These are phyloP conservation scores for Wallacemonas collosoma DNA, from an alignment of 208 protist genomes.

Conservation along the genomic window DNA sequence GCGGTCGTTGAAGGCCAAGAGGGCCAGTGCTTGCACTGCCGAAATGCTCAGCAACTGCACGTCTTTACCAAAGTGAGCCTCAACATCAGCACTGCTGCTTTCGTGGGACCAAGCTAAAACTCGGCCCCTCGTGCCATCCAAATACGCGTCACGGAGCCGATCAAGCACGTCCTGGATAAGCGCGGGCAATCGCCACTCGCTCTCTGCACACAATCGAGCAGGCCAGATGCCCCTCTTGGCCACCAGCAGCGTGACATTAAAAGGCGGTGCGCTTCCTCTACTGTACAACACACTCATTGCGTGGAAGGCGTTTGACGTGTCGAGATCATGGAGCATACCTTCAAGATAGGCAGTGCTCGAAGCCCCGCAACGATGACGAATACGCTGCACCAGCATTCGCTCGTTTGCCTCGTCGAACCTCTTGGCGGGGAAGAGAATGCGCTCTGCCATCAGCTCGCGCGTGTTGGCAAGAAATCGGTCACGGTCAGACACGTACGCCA, in stretches of 20 bases:
- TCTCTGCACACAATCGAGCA: constrained; percentile 33
- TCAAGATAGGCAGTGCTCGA: constrained; percentile 79
- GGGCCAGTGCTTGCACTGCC: constrained; percentile 66
- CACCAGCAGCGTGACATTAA: constrained; percentile 60
- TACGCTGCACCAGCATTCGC: constrained; percentile 62
- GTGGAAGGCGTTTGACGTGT: constrained; percentile 50
- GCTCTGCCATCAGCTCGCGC: constrained; percentile 75
- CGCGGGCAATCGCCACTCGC: constrained; percentile 28
- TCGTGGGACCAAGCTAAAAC: constrained; percentile 85
- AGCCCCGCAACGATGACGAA: constrained; percentile 68
- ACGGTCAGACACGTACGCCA: constrained; percentile 74
- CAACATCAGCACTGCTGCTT: constrained; percentile 68
- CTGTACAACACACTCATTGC: constrained; percentile 44
- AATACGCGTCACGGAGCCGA: constrained; percentile 57
- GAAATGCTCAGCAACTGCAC: constrained; percentile 53
- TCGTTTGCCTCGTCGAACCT: constrained; percentile 68
- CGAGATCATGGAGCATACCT: constrained; percentile 86
- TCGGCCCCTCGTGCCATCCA: constrained; percentile 56
- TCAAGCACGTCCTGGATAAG: constrained; percentile 53
- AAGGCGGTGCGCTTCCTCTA: constrained; percentile 30
- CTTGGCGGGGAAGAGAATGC: constrained; percentile 72
- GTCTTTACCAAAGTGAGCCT: constrained; percentile 52
- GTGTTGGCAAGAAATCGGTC: constrained; percentile 78
- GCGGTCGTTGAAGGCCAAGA: constrained; percentile 75
- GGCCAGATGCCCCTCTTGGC: constrained; percentile 88